These are phyloP conservation scores for Suillus paluster DNA, from an alignment of 768 basidiomycete species.

Conservation along the genomic window DNA sequence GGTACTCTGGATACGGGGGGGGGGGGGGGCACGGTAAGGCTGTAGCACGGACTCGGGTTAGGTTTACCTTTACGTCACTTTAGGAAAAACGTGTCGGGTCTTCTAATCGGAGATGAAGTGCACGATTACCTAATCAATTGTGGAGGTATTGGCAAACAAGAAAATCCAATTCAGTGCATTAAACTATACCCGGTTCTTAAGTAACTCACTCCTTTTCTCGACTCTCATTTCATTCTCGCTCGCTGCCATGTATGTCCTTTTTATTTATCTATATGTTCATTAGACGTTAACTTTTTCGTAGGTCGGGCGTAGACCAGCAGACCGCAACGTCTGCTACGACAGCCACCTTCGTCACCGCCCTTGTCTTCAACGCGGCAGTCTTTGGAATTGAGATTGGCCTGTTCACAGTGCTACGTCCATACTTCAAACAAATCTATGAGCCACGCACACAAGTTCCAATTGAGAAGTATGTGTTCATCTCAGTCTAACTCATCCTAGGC, in stretches of 20 bases:
- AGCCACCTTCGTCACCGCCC: constrained; percentile 79
- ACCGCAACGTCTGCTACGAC: constrained; percentile 66
- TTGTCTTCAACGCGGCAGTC: constrained; percentile 79
- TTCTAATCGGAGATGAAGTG: background rate
- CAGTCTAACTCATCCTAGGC: background rate
- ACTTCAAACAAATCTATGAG: constrained; percentile 89
- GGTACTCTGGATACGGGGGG: background rate
- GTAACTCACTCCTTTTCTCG: background rate
- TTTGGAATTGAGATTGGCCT: constrained; percentile 70
- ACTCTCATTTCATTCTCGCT: background rate
- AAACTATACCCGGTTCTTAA: background rate
- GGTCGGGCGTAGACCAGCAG: constrained; percentile 41
- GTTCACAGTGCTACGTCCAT: constrained; percentile 84
- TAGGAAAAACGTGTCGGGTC: too few relatives aligned
- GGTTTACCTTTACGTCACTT: background rate
- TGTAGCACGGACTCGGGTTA: too few relatives aligned
- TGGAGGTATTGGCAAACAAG: background rate
- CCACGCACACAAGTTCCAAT: constrained; percentile 74
- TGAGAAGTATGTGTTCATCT: constrained; percentile 39
- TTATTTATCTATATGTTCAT: background rate
- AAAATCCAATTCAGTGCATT: background rate
- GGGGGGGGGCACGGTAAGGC: too few relatives aligned
- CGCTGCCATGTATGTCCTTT: constrained; percentile 26
- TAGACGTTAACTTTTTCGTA: constrained; percentile 15
- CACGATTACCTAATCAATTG: too few relatives aligned